Conservation (phyloP, 768 basidiomycete species). For the Leucogyrophana mollusca region DNA sequence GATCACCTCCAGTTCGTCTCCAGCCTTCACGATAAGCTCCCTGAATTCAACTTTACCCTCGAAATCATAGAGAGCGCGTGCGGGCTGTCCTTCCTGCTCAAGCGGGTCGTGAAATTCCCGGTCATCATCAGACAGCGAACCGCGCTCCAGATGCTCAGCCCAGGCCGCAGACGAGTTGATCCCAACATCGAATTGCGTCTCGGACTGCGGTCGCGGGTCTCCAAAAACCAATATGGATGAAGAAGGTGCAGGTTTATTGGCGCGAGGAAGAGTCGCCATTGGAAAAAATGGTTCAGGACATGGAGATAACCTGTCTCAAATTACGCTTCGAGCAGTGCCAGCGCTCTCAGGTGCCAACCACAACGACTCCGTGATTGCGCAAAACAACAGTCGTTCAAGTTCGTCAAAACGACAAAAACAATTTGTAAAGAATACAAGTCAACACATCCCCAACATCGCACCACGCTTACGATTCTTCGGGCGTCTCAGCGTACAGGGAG, state of each 20-base stretch:
- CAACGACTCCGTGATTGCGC: no score
- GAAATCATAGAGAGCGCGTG: conserved; percentile 72
- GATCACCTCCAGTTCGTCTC: conserved; percentile 69
- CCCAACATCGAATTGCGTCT: conserved; percentile 65
- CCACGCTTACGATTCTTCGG: background rate
- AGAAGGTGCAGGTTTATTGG: conserved; percentile 22
- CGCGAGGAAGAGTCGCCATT: conserved; percentile 38
- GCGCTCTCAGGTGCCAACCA: no score
- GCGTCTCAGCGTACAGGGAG: conserved; percentile 19
- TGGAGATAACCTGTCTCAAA: no score
- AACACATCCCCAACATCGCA: no score
- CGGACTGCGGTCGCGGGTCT: conserved; percentile 28
- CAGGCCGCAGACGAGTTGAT: conserved; percentile 78
- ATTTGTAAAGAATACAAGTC: no score
- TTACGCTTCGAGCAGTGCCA: no score
- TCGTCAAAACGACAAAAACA: no score
- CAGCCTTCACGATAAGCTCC: conserved; percentile 67
- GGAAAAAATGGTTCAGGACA: no score
- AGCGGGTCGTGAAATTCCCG: conserved; percentile 36
- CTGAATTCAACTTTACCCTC: conserved; percentile 74
- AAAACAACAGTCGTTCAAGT: no score
- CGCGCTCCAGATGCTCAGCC: conserved; percentile 58
- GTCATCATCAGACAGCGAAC: conserved; percentile 53
- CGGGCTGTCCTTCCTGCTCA: conserved; percentile 42
- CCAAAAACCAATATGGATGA: conserved; percentile 11